These are phyloP conservation scores for Hyphodiscus sp. DNA, from an alignment of 2,329 filamentous ascomycete species.

Conservation along the genomic window DNA sequence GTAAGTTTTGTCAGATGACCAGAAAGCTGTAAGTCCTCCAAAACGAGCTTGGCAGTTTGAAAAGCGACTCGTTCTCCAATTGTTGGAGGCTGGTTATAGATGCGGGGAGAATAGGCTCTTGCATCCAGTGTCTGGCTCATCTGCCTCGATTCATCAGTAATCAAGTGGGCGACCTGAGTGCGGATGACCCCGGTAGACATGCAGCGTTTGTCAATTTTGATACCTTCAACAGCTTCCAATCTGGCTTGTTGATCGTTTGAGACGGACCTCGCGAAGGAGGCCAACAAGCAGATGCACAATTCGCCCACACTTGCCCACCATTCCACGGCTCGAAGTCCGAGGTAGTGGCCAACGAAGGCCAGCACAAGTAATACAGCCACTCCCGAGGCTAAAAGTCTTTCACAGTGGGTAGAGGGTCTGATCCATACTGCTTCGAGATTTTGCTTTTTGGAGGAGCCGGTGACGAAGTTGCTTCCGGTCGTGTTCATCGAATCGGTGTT, in stretches of 20 bases:
- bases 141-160: neutral
- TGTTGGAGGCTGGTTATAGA: neutral
- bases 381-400: neutral
- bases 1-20: slow-evolving; percentile 1
- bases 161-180: neutral
- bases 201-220: slow-evolving; percentile 10
- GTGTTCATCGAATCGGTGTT: slow-evolving; percentile 11
- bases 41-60: slow-evolving; percentile 2
- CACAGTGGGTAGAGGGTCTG: slow-evolving; percentile 1
- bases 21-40: neutral
- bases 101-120: slow-evolving; percentile 3
- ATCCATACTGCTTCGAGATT: slow-evolving; percentile 11
- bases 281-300: slow-evolving; percentile 3
- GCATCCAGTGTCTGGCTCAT: neutral
- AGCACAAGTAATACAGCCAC: slow-evolving; percentile 2
- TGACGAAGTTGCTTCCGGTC: slow-evolving; percentile 6
- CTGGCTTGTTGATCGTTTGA: slow-evolving; percentile 6
- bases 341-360: slow-evolving; percentile 8
- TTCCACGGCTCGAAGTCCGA: slow-evolving; percentile 5
- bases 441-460: neutral
- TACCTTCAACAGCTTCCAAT: slow-evolving; percentile 3
- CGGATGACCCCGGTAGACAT: slow-evolving; percentile 4
- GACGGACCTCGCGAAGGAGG: slow-evolving; percentile 7
- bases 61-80: slow-evolving; percentile 4
- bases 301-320: slow-evolving; percentile 11